These are phyloP conservation scores for Arthrinium puccinioides DNA, from an alignment of 2,329 filamentous ascomycete species.

Conservation along the genomic window DNA sequence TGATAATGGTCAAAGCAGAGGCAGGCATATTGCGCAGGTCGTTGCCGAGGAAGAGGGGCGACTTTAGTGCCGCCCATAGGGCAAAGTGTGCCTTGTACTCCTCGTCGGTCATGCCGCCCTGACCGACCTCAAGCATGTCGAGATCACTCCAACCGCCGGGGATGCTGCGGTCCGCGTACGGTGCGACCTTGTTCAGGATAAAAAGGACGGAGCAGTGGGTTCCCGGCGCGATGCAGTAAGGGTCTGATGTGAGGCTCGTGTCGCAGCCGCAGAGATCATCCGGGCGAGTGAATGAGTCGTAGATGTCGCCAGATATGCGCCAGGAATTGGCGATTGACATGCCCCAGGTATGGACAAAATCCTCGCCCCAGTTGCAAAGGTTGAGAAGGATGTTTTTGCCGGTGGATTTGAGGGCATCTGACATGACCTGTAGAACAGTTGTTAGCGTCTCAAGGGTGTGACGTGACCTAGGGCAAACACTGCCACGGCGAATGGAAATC, in stretches of 20 bases:
- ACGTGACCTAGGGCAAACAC: no score
- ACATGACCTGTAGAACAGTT: no score
- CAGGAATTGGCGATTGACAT: slow-evolving; percentile 23
- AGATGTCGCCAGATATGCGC: slow-evolving; percentile 26
- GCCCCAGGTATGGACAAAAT: slow-evolving; percentile 17
- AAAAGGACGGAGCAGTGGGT: slow-evolving; percentile 19
- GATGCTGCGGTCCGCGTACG: slow-evolving; percentile 6
- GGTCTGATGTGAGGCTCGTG: slow-evolving; percentile 13
- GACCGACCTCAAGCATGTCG: slow-evolving; percentile 6
- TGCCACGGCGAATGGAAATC: no score
- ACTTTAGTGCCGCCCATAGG: slow-evolving; percentile 4
- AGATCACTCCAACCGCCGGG: slow-evolving; percentile 4
- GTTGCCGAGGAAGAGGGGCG: slow-evolving; percentile 4
- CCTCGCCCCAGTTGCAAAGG: slow-evolving; percentile 27
- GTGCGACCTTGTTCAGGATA: slow-evolving; percentile 17
- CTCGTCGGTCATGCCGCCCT: slow-evolving; percentile 7
- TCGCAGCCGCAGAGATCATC: slow-evolving; percentile 24
- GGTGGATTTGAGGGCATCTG: slow-evolving; percentile 23
- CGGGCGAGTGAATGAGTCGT: slow-evolving; percentile 23
- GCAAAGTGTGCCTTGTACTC: slow-evolving; percentile 6
- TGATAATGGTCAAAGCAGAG: slow-evolving; percentile 1
- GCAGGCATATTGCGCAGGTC: slow-evolving; percentile 1
- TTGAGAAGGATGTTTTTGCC: slow-evolving; percentile 23
- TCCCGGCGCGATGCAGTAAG: slow-evolving; percentile 14
- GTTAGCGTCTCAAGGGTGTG: no score